Evolutionary conservation across 306 rosid species (phyloP).

Genomic region (cucumber (Cucumis sativus)): DNA sequence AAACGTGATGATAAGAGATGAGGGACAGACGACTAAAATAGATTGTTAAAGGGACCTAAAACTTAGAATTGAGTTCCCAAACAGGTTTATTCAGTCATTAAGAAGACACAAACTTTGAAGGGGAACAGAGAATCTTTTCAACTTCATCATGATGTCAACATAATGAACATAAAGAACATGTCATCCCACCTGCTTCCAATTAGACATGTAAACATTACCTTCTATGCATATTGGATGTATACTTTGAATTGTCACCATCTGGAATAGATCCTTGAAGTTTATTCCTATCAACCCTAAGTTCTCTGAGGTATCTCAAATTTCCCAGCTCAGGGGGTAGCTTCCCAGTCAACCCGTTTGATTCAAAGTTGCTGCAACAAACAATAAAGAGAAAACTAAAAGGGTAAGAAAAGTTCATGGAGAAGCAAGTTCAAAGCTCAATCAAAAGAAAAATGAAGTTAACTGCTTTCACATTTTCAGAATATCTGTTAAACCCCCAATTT

Average conservation of each 20-base stretch:
- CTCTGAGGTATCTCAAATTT: conserved; percentile 58
- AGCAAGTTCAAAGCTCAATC: conserved; percentile 7
- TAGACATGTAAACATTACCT: conserved; percentile 38
- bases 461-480: conserved; percentile 51
- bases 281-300: conserved; percentile 78
- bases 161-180: background rate
- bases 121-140: background rate
- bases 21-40: conserved; percentile 15
- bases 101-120: background rate
- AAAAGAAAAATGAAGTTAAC: background rate
- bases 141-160: background rate
- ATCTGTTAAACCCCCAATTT: conserved; percentile 54
- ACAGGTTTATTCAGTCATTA: background rate
- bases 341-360: conserved; percentile 74
- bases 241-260: conserved; percentile 24
- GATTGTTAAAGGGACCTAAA: conserved; percentile 2
- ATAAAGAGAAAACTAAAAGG: conserved; percentile 14
- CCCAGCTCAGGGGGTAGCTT: conserved; percentile 58
- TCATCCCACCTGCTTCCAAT: conserved; percentile 1
- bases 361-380: conserved; percentile 53
- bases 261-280: conserved; percentile 76
- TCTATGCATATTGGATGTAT: conserved; percentile 27
- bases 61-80: background rate
- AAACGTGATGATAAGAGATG: conserved; percentile 12
- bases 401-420: conserved; percentile 5